Evolutionary conservation across 768 basidiomycete genomes (phyloP), one percentile per base, ranked within the genome.

Genomic region (Fomitopsis pulvina): DNA sequence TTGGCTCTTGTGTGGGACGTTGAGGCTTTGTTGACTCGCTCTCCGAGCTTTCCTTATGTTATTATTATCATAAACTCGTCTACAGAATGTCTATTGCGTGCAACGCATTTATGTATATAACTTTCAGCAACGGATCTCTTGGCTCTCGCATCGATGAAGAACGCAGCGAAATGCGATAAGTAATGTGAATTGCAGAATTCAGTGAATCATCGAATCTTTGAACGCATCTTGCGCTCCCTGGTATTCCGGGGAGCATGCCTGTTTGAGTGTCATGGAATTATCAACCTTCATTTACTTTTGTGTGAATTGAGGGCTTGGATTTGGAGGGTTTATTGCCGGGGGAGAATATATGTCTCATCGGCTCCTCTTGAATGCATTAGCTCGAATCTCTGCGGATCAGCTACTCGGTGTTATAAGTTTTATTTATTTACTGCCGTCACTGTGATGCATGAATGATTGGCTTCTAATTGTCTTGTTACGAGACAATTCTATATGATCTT

Each of bases 161-260:
- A 82, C 74, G 78, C 80, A 81, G 82, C 77, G 75, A 83, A 82
- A 77, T 78, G 81, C 76, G 77, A 83, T 80, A 83, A 75, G 79
- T 83, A 82, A 82, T 84, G 80, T 83, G 82, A 83, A 81, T 82
- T 82, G 80, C 79, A 80, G 79, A 80, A 78, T 80, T 78, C 78
- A 80, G 80, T 82, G 80, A 82, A 82, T 82, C 81, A 82, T 84
- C 78, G 78, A 84, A 80, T 82, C 79, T 83, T 84, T 83, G 80
- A 83, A 83, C 76, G 79, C 83, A 83, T 70, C 79, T 83, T 84
- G 81, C 78, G 73, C 82, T 74, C 76, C 71, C 75, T 78, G 79
- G 81, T 78, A 81, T 80, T 83, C 80, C 74, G 75, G 74, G 71
- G 77, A 73, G 83, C 75, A 82, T 77, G 78, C 76, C 78, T 76